Percentiles rank a stretch among this genome's conserved stretches.
Conservation (phyloP, 2,329 filamentous ascomycete species). For the Colletotrichum sp. region DNA sequence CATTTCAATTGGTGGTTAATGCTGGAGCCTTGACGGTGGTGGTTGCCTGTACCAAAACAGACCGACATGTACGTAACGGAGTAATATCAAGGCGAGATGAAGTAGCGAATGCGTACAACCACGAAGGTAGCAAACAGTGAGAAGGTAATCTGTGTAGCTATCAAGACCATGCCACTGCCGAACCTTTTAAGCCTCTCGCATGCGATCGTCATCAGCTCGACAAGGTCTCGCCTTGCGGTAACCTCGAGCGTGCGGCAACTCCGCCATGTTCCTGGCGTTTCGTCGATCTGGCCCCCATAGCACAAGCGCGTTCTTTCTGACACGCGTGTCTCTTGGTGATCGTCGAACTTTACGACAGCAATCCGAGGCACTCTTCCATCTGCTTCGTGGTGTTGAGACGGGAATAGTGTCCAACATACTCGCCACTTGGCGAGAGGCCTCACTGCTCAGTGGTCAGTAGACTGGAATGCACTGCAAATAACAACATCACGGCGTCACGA, state of each 20-base stretch:
- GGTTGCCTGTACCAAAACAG: background rate
- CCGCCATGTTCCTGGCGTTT: background rate
- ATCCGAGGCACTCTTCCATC: background rate
- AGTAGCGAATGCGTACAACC: background rate
- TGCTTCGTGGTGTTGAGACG: background rate
- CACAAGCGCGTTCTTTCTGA: background rate
- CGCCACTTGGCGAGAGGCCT: slow-evolving; percentile 19
- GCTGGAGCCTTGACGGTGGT: background rate
- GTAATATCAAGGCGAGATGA: background rate
- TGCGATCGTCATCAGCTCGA: slow-evolving; percentile 10
- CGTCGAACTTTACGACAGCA: background rate
- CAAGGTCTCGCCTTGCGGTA: background rate
- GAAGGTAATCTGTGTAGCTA: background rate
- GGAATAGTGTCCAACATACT: background rate
- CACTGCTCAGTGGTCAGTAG: background rate
- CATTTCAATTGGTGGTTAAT: background rate
- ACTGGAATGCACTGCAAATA: background rate
- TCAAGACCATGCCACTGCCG: too few species aligned
- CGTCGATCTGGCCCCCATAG: background rate
- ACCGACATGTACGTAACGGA: background rate
- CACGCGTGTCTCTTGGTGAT: background rate
- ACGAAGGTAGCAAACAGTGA: background rate
- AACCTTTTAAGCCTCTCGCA: background rate
- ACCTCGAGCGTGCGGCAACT: background rate
- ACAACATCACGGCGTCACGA: background rate